Percentiles rank a stretch among this genome's conserved stretches.
These are phyloP conservation scores for Quercus variabilis DNA, from an alignment of 306 rosid species.

Conservation along the genomic window DNA sequence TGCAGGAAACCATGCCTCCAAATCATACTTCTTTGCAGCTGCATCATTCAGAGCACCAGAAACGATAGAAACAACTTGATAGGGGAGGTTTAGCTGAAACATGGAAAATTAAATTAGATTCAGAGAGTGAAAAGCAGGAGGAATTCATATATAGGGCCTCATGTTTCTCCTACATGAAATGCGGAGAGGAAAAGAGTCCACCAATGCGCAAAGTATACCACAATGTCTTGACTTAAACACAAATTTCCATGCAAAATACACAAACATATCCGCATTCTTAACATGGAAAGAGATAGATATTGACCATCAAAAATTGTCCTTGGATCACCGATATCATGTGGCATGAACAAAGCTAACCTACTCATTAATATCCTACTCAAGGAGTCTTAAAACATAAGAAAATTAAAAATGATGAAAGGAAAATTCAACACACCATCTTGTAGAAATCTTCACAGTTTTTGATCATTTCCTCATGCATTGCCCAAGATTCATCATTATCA, in stretches of 20 bases:
- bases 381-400: no score
- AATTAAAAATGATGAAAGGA: neutral
- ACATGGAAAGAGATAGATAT: neutral
- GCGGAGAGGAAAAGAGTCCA: neutral
- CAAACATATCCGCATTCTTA: neutral
- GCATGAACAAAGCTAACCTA: neutral
- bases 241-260: neutral
- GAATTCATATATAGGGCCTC: neutral
- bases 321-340: neutral
- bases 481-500: constrained; percentile 83
- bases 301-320: neutral
- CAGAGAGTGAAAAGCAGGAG: neutral
- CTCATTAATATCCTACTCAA: no score
- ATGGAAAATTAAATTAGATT: neutral
- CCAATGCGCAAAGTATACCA: neutral
- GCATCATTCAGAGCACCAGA: constrained; percentile 99
- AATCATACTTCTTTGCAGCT: constrained; percentile 91
- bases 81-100: constrained; percentile 74
- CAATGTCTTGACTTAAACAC: neutral
- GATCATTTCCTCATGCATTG: constrained; percentile 93
- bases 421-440: constrained; percentile 41
- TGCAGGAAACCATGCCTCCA: constrained; percentile 97
- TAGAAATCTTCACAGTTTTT: constrained; percentile 89
- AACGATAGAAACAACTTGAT: constrained; percentile 83
- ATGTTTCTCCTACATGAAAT: neutral